Base-by-base conservation (phyloP, 768 basidiomycete genomes). In the Strobilomyces echinocephalus region DNA sequence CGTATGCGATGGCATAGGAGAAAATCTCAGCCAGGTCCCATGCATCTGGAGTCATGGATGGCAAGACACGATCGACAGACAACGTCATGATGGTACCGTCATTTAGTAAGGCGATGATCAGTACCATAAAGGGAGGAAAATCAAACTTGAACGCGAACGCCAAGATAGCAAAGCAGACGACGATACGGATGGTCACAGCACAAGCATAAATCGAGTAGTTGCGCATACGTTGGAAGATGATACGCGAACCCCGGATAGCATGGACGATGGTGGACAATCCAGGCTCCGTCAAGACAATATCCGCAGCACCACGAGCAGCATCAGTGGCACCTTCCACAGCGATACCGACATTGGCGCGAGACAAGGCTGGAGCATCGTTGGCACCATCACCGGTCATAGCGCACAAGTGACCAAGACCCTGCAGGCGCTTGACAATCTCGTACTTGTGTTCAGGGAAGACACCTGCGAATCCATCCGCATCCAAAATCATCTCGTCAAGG, bases 311-410 rank as follows among this genome's bases (percentile, higher is more conserved):
- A 73, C 95, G 92, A 63, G 95, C 95, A 63, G 95, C 95, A 64
- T 98, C 95, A 34, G 95, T 98, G 53, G 95, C 94, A 83, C 95
- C 95, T 72, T 98, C 95, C 66, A 98, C 95, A 58, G 95, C 95
- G 58, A 98, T 97, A 87, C 95, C 95, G 67, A 98, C 95, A 71
- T 98, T 98, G 71, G 95, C 95, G 69, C 95, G 91, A 55, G 95
- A 95, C 38, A 98, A 80, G 67, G 95, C 95, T 50, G 95, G 95
- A 52, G 95, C 95, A 60, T 98, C 95, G 71, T 97, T 98, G 68
- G 95, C 95, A 82, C 95, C 95, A 66, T 97, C 95, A 81, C 95
- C 95, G 70, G 95, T 98, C 95, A 98, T 98, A 54, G 95, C 95
- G 72, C 90, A 92, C 55, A 97, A 75, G 73, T 97, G 94, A 46